Evolutionary conservation across 176 grass and related monocot genomes (phyloP), one percentile per base, ranked within the genome.

Genomic region (Oropetium thomaeum): DNA sequence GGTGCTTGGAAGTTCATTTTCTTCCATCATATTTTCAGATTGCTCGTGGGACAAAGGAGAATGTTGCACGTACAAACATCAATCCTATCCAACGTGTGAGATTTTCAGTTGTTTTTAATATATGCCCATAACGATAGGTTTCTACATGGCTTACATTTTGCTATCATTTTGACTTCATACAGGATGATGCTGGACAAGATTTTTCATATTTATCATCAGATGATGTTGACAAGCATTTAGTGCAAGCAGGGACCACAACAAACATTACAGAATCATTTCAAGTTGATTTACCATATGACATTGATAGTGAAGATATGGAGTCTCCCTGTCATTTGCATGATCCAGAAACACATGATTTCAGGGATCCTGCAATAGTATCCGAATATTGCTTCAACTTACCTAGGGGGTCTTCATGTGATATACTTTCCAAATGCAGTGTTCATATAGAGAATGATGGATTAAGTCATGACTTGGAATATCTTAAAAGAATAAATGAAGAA

Each of bases 401-500:
- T 80, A 15, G 59, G 55, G 52, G 42, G 20, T 47, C 65, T 58
- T 82, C 72, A 58, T 78, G 58, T 58, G 75, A 71, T 82, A 66
- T 57, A 65, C 49, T 77, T 58, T 37, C 28, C 20, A 77, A 77
- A 76, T 51, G 11, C 20, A 81, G 33, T 65, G 23, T 35, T 52
- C 58, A 47, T 58, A 10, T 70, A 65, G 47, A 45, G 32, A 52
- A 81, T 29, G 77, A 84, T 76, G 65, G 5, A 40, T 58, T 37
- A 38, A 19, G 16, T 65, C 45, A 65, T 55, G 83, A 82, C 14
- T 51, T 72, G 68, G 67, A 52, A 37, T 23, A 82, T 9, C 47
- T 89, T 65, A 85, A 81, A 78, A 78, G 34, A 58, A 86, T 52
- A 79, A 82, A 89, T 65, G 26, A 58, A 73, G 78, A 87, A 35